Base-by-base conservation (phyloP, 176 grass and related monocot species). In the bread wheat (Triticum aestivum) region DNA sequence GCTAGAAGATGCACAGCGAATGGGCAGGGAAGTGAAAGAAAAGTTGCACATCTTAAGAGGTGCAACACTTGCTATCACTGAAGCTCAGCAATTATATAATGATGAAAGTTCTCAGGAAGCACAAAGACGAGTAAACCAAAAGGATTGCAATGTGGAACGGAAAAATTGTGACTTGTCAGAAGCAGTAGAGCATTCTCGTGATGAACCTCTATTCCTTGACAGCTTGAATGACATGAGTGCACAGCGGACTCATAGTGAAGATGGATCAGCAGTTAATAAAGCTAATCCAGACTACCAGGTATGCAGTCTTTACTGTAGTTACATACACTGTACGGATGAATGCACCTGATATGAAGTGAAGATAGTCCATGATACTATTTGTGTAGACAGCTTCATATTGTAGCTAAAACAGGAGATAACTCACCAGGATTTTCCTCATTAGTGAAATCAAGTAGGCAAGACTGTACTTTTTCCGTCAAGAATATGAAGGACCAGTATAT, bases 61-160 rank as follows among this genome's bases (percentile, higher is more conserved):
- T 79, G 94, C 94, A 79, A 88, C 90, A 87, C 90, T 97, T 85
- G 90, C 94, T 70, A 94, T 97, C 69, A 89, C 86, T 70, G 94
- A 97, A 82, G 82, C 87, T 84, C 92, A 94, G 38, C 83, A 91
- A 42, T 85, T 84, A 66, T 82, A 87, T 82, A 76, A 79, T 42
- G 76, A 90, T 82, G 90, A 89, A 90, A 69, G 54, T 83, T 85
- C 79, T 52, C 82, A 86, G 86, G 85, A 93, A 81, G 26, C 87
- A 89, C 45, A 79, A 30, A 10, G 75, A 66, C 17, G 79, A 78
- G 79, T 61, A 75, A 79, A 67, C 52, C 83, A 90, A 69, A 83
- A 91, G 21, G 51, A 82, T 79, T 84, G 29, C 80, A 49, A 45
- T 64, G 75, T 83, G 23, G 85, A 88, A 79, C 21, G 44, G 26